Percentiles rank a stretch among this genome's conserved stretches.
These are phyloP conservation scores for Xylaria intraflava DNA, from an alignment of 495 filamentous ascomycete species.

Conservation along the genomic window DNA sequence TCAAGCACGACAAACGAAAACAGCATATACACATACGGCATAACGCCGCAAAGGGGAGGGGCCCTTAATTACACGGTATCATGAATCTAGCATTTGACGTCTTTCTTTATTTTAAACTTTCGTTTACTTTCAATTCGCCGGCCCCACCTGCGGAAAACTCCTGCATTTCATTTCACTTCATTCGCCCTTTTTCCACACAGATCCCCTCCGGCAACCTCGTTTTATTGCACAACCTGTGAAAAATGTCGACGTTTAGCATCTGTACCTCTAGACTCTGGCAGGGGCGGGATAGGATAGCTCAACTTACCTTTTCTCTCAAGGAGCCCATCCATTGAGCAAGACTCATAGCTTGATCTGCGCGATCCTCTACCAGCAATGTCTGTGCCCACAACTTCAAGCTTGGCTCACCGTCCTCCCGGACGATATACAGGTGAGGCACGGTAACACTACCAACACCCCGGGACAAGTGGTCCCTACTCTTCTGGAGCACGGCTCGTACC, in stretches of 20 bases:
- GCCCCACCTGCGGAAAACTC: not conserved
- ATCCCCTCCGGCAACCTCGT: not conserved
- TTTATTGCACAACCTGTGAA: constrained; percentile 39
- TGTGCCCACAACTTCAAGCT: constrained; percentile 93
- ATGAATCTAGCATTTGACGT: constrained; percentile 2
- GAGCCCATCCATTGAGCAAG: constrained; percentile 87
- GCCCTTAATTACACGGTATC: constrained; percentile 1
- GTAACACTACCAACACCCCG: constrained; percentile 86
- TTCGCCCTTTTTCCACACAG: too few relatives aligned
- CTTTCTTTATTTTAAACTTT: constrained; percentile 2
- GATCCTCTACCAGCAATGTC: constrained; percentile 90
- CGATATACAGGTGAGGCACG: constrained; percentile 85
- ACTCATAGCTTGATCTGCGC: constrained; percentile 88
- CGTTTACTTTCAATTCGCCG: not conserved
- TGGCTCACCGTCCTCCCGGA: constrained; percentile 93
- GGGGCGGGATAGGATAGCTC: constrained; percentile 12
- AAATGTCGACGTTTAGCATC: constrained; percentile 9
- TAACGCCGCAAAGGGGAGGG: not conserved
- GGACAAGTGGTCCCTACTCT: constrained; percentile 78
- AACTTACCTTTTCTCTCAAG: constrained; percentile 90
- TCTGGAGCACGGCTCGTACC: constrained; percentile 79
- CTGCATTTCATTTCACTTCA: not conserved
- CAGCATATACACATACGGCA: not conserved
- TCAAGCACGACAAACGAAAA: not conserved
- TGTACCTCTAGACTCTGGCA: constrained; percentile 4